These are phyloP conservation scores for Claviceps digitariae DNA, from an alignment of 2,329 filamentous ascomycete species.

Conservation along the genomic window DNA sequence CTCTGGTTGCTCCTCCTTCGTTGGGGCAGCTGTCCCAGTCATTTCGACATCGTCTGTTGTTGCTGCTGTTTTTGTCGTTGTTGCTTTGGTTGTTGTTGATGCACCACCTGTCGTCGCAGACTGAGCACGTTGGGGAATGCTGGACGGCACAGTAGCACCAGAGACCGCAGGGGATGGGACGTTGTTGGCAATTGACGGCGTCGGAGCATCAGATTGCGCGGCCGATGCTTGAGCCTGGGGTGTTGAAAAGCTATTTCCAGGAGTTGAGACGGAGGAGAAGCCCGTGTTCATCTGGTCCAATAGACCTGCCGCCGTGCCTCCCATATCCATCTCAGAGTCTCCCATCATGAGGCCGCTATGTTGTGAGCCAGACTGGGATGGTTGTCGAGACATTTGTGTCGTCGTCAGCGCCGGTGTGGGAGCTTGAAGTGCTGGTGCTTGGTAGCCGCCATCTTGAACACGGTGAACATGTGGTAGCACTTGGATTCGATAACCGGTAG, in stretches of 20 bases:
- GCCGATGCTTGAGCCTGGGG: slow-evolving; percentile 46
- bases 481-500: slow-evolving; percentile 53
- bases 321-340: slow-evolving; percentile 53
- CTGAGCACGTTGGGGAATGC: slow-evolving; percentile 5
- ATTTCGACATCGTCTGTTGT: slow-evolving; percentile 28
- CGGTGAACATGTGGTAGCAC: slow-evolving; percentile 52
- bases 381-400: slow-evolving; percentile 34
- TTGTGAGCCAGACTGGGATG: slow-evolving; percentile 42
- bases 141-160: background rate
- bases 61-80: slow-evolving; percentile 4
- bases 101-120: background rate
- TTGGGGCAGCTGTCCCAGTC: slow-evolving; percentile 34
- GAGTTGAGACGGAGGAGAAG: slow-evolving; percentile 46
- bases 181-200: slow-evolving; percentile 35
- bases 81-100: background rate
- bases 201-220: slow-evolving; percentile 41
- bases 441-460: slow-evolving; percentile 64
- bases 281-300: slow-evolving; percentile 56
- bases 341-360: slow-evolving; percentile 41
- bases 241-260: slow-evolving; percentile 45
- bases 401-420: slow-evolving; percentile 14
- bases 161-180: slow-evolving; percentile 29
- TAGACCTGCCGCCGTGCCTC: slow-evolving; percentile 48
- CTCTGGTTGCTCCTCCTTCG: slow-evolving; percentile 21
- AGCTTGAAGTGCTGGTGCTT: slow-evolving; percentile 41